phyloP scores from a whole-genome alignment of 2,329 filamentous ascomycete species.

The Diatrype stigma region DNA sequence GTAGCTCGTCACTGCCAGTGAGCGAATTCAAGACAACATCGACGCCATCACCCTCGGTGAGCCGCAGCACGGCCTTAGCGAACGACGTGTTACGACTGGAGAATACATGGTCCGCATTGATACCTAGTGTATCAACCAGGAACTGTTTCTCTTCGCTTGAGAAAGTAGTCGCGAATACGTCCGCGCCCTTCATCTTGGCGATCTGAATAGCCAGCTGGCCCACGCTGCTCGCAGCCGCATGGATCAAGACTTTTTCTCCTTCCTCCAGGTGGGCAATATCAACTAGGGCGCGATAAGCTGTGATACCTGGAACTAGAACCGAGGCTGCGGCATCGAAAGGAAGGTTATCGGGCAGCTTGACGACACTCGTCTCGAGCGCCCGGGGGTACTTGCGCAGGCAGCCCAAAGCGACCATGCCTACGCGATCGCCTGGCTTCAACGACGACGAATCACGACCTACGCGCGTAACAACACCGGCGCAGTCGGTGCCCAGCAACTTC shows the following conservation, averaged over 20 bases:
- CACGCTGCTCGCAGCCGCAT: conserved; percentile 17
- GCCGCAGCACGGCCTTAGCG: conserved; percentile 21
- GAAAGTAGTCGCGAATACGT: conserved; percentile 30
- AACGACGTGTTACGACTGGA: conserved; percentile 27
- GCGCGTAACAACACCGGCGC: conserved; percentile 27
- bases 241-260: conserved; percentile 20
- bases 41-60: conserved; percentile 27
- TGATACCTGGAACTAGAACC: conserved; percentile 14
- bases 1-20: conserved; percentile 24
- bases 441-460: conserved; percentile 14
- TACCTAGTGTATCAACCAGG: conserved; percentile 24
- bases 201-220: conserved; percentile 18
- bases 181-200: conserved; percentile 12
- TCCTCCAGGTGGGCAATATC: conserved; percentile 20
- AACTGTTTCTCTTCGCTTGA: conserved; percentile 27
- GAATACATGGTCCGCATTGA: conserved; percentile 30
- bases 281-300: conserved; percentile 24
- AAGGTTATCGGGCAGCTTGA: conserved; percentile 9
- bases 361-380: conserved; percentile 3
- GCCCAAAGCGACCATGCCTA: conserved; percentile 7
- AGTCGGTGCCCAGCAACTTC: conserved; percentile 14
- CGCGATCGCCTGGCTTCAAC: conserved; percentile 13
- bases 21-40: conserved; percentile 31
- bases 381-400: conserved; percentile 18
- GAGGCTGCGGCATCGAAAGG: conserved; percentile 11